These are phyloP conservation scores for Pseudogymnoascus sp. DNA, from an alignment of 2,329 filamentous ascomycete genomes.

Conservation along the genomic window DNA sequence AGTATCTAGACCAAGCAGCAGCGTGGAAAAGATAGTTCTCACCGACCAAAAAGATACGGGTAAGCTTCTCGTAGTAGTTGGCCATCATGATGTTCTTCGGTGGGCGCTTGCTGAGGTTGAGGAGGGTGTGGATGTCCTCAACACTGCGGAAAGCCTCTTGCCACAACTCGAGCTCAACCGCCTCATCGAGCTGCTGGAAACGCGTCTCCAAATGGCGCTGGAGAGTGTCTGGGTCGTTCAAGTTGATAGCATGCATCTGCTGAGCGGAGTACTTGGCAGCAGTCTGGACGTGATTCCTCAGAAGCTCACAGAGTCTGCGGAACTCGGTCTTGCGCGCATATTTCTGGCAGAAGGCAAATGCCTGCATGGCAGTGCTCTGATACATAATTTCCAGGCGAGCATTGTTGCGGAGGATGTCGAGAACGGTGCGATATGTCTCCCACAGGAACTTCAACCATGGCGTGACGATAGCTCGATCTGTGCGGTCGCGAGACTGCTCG, in stretches of 20 bases:
- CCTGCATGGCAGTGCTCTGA: conserved; percentile 95
- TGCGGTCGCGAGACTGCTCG: conserved; percentile 94
- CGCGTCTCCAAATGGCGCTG: conserved; percentile 96
- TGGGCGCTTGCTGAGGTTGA: conserved; percentile 95
- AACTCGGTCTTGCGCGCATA: conserved; percentile 99
- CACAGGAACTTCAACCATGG: conserved; percentile 99
- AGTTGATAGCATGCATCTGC: conserved; percentile 99
- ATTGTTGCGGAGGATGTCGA: conserved; percentile 99
- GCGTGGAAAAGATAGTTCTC: conserved; percentile 99
- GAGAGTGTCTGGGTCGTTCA: conserved; percentile 93
- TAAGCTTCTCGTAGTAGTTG: conserved; percentile 99
- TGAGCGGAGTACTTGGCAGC: conserved; percentile 91
- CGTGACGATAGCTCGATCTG: conserved; percentile 94
- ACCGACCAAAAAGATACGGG: conserved; percentile 95
- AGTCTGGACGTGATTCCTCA: conserved; percentile 97
- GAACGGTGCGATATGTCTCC: conserved; percentile 97
- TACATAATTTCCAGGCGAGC: conserved; percentile 95
- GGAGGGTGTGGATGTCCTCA: conserved; percentile 95
- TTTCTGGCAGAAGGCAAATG: conserved; percentile 97
- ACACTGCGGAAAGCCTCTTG: conserved; percentile 99
- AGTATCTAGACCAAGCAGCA: conserved; percentile 94
- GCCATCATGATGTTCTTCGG: conserved; percentile 99
- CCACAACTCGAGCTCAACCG: conserved; percentile 96
- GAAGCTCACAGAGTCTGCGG: conserved; percentile 92
- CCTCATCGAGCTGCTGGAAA: conserved; percentile 97